phyloP scores from a whole-genome alignment of 306 rosid genomes.

The Quercus robur region DNA sequence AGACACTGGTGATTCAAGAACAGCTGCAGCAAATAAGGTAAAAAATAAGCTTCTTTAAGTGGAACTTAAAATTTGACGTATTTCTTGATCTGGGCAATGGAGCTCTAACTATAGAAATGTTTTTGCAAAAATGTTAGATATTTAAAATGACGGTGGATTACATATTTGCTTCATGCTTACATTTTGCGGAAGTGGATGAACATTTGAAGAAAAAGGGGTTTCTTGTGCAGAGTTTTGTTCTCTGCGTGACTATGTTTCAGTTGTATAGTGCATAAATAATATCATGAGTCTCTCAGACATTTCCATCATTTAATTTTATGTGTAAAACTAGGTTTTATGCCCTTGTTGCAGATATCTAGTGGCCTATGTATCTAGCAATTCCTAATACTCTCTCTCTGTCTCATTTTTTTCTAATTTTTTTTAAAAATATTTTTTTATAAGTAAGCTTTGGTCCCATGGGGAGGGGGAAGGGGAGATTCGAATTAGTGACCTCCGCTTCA shows the following conservation, averaged over 20 bases:
- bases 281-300: not conserved
- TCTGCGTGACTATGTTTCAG: slow-evolving; percentile 2
- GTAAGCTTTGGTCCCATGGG: too few species aligned
- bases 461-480: too few species aligned
- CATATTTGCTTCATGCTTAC: not conserved
- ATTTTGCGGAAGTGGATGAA: not conserved
- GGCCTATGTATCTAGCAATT: not conserved
- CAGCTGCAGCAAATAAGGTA: slow-evolving; percentile 64
- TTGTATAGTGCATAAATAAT: not conserved
- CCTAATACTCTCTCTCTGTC: not conserved
- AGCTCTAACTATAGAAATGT: slow-evolving; percentile 4
- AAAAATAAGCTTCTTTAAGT: not conserved
- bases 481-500: too few species aligned
- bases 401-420: too few species aligned
- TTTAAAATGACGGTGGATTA: not conserved
- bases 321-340: not conserved
- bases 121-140: slow-evolving; percentile 6
- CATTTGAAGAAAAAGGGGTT: not conserved
- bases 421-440: too few species aligned
- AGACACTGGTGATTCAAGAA: slow-evolving; percentile 81
- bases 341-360: not conserved
- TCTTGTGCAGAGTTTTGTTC: not conserved
- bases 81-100: not conserved
- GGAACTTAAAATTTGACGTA: slow-evolving; percentile 7
- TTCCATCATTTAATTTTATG: not conserved